These are phyloP conservation scores for Hymenoscyphus fraxineus DNA, from an alignment of 2,329 filamentous ascomycete genomes.

Conservation along the genomic window DNA sequence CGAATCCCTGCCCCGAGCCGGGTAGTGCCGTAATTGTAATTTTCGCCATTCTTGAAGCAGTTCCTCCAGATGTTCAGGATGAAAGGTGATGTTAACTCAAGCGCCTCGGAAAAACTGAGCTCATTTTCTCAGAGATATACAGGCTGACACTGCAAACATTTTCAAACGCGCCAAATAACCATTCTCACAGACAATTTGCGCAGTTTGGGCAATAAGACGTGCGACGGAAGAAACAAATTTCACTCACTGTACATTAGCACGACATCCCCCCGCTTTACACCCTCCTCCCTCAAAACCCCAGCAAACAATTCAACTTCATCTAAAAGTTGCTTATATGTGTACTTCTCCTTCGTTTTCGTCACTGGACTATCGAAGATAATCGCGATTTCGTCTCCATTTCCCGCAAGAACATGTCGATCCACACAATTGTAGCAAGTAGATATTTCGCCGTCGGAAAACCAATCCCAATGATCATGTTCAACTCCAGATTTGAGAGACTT, in stretches of 20 bases:
- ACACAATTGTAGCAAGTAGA: slow-evolving; percentile 91
- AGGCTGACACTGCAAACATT: no score
- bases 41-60: no score
- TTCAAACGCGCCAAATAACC: no score
- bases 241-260: slow-evolving; percentile 81
- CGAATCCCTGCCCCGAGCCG: neutral
- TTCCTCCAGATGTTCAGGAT: no score
- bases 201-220: no score
- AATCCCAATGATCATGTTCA: slow-evolving; percentile 76
- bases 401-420: slow-evolving; percentile 78
- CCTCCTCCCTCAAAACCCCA: slow-evolving; percentile 76
- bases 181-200: no score
- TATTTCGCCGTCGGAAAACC: slow-evolving; percentile 86
- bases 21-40: neutral
- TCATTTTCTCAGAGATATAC: no score
- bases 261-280: slow-evolving; percentile 77
- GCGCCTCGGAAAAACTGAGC: no score
- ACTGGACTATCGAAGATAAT: slow-evolving; percentile 89
- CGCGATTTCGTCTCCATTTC: slow-evolving; percentile 69
- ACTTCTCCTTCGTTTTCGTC: slow-evolving; percentile 64
- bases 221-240: no score
- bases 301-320: slow-evolving; percentile 78
- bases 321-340: slow-evolving; percentile 72
- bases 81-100: no score
- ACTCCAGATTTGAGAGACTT: slow-evolving; percentile 61